phyloP scores from a whole-genome alignment of 1,284 basidiomycete genomes.

The Lentinus polychrous region DNA sequence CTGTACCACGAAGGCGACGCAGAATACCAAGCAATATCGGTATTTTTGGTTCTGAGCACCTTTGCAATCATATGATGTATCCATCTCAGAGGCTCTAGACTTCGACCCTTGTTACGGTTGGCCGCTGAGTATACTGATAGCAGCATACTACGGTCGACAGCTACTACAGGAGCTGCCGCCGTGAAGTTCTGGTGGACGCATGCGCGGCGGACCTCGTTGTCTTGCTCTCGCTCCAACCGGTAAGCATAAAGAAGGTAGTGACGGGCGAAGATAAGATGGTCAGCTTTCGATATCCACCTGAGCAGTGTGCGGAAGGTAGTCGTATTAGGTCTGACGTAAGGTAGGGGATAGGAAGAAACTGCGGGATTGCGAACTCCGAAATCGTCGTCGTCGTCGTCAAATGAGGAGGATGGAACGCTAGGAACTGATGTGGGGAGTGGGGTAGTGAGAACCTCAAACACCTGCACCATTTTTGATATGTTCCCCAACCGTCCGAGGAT shows the following conservation, averaged over 20 bases:
- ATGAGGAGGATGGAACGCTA: slow-evolving; percentile 40
- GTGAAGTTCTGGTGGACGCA: slow-evolving; percentile 10
- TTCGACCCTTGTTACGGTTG: slow-evolving; percentile 41
- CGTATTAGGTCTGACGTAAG: slow-evolving; percentile 58
- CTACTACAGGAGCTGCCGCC: slow-evolving; percentile 36
- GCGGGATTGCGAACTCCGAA: slow-evolving; percentile 32
- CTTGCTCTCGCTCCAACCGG: slow-evolving; percentile 35
- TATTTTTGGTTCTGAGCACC: slow-evolving; percentile 38
- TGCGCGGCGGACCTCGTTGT: slow-evolving; percentile 15
- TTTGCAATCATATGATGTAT: slow-evolving; percentile 36
- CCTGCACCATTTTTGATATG: slow-evolving; percentile 59
- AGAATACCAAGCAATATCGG: slow-evolving; percentile 38
- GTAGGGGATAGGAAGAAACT: slow-evolving; percentile 27
- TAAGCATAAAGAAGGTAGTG: slow-evolving; percentile 66
- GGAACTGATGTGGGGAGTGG: slow-evolving; percentile 43
- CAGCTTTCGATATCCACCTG: slow-evolving; percentile 41
- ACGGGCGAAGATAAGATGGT: slow-evolving; percentile 47
- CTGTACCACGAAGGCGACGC: too few species aligned
- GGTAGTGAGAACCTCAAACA: slow-evolving; percentile 70
- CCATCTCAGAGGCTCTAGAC: slow-evolving; percentile 52
- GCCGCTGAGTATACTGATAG: slow-evolving; percentile 48
- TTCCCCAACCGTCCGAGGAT: slow-evolving; percentile 53
- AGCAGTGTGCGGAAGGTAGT: slow-evolving; percentile 60
- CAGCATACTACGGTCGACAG: slow-evolving; percentile 47
- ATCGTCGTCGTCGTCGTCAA: slow-evolving; percentile 64